These are phyloP conservation scores for Dothistroma pini DNA, from an alignment of 2,329 filamentous ascomycete species.

Conservation along the genomic window DNA sequence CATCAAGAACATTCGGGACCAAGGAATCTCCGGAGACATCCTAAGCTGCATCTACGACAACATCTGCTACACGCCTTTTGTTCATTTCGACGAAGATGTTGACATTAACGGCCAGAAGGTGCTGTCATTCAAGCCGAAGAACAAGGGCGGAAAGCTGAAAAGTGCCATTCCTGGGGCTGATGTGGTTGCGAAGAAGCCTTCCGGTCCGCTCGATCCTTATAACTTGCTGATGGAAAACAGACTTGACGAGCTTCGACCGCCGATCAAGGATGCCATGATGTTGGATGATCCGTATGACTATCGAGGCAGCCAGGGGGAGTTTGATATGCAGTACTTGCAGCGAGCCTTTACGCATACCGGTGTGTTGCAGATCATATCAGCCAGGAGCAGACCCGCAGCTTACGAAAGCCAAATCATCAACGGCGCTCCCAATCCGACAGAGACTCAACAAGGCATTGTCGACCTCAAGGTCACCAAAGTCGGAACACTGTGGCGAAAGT, in stretches of 20 bases:
- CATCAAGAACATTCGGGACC: slow-evolving; percentile 86
- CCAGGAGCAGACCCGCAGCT: slow-evolving; percentile 86
- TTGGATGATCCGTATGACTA: slow-evolving; percentile 91
- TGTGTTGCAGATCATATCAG: slow-evolving; percentile 90
- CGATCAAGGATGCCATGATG: slow-evolving; percentile 85
- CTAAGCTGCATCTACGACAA: slow-evolving; percentile 98
- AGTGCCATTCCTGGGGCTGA: slow-evolving; percentile 56
- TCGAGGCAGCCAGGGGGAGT: slow-evolving; percentile 66
- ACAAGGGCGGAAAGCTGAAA: slow-evolving; percentile 59
- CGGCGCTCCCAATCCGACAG: slow-evolving; percentile 54
- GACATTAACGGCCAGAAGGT: slow-evolving; percentile 74
- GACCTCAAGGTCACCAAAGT: slow-evolving; percentile 98
- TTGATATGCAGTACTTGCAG: slow-evolving; percentile 79
- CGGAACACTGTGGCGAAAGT: slow-evolving; percentile 90
- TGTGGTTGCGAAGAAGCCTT: slow-evolving; percentile 66
- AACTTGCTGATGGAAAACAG: slow-evolving; percentile 88
- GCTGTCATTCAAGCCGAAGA: slow-evolving; percentile 63
- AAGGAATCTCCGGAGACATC: slow-evolving; percentile 90
- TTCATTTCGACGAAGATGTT: slow-evolving; percentile 91
- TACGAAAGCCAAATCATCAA: slow-evolving; percentile 70
- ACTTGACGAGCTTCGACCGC: slow-evolving; percentile 76
- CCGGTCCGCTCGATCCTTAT: slow-evolving; percentile 73
- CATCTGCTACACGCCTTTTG: slow-evolving; percentile 96
- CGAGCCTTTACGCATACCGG: slow-evolving; percentile 88
- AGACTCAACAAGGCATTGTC: slow-evolving; percentile 86